These are phyloP conservation scores for Cercospora zeina DNA, from an alignment of 2,329 filamentous ascomycete genomes.

Conservation along the genomic window DNA sequence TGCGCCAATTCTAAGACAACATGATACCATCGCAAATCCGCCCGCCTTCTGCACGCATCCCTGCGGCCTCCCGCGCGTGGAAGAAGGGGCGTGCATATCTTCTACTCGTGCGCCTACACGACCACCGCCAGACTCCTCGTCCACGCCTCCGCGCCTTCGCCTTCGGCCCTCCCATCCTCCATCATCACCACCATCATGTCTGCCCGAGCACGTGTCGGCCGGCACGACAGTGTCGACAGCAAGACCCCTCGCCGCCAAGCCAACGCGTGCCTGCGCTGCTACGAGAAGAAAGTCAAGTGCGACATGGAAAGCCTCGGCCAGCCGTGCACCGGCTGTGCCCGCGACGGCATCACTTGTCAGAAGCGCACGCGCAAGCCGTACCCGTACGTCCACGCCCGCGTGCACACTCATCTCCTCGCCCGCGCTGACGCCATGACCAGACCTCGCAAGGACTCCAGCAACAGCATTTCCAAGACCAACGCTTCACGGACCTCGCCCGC, in stretches of 20 bases:
- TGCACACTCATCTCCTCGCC: not conserved
- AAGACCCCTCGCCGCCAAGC: conserved; percentile 17
- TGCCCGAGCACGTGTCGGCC: conserved; percentile 5
- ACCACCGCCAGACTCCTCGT: not conserved
- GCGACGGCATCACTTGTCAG: conserved; percentile 18
- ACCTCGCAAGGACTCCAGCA: conserved; percentile 19
- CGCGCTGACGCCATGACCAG: conserved; percentile 9
- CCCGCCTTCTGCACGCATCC: not conserved
- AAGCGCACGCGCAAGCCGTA: conserved; percentile 20
- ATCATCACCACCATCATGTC: conserved; percentile 16
- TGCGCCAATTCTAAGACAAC: conserved; percentile 16
- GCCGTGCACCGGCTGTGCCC: conserved; percentile 18
- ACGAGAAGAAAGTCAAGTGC: conserved; percentile 21
- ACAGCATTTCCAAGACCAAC: not conserved
- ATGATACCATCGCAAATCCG: conserved; percentile 11
- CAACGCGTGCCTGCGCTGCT: conserved; percentile 19
- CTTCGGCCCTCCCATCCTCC: too few species aligned
- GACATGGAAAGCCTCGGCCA: conserved; percentile 19
- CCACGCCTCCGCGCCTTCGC: too few species aligned
- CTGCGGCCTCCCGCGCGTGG: conserved; percentile 5
- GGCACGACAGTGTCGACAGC: conserved; percentile 12
- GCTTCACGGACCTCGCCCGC: conserved; percentile 12
- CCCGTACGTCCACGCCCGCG: conserved; percentile 9
- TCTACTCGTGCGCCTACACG: not conserved
- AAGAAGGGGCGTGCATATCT: conserved; percentile 11